Conservation (phyloP, 2,329 filamentous ascomycete genomes). For the Raffaelea deltoideospora region DNA sequence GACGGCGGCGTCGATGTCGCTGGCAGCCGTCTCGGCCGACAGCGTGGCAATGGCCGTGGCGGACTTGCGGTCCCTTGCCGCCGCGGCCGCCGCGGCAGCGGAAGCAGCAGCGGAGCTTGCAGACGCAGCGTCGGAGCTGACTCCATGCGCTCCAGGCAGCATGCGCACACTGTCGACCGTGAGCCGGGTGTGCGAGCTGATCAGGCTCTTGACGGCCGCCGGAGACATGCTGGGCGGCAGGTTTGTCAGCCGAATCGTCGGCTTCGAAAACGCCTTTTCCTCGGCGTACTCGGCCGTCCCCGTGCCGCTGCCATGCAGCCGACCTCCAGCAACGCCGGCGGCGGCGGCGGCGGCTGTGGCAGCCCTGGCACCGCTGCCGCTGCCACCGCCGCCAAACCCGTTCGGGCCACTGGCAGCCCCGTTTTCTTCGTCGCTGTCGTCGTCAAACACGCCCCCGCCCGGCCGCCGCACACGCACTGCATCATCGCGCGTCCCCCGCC, state of each 20-base stretch:
- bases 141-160: too few species aligned
- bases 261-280: constrained; percentile 45
- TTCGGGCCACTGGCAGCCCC: neutral
- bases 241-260: constrained; percentile 45
- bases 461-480: too few species aligned
- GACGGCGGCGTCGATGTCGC: constrained; percentile 69
- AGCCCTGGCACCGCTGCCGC: too few species aligned
- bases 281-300: constrained; percentile 27
- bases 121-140: too few species aligned
- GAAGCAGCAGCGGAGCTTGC: constrained; percentile 18
- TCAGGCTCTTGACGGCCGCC: constrained; percentile 41
- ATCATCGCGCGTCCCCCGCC: too few species aligned
- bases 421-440: constrained; percentile 8
- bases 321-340: neutral
- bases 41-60: constrained; percentile 68
- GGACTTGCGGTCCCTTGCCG: constrained; percentile 50
- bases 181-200: constrained; percentile 39
- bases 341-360: constrained; percentile 27
- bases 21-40: constrained; percentile 63
- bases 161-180: constrained; percentile 62
- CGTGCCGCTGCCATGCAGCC: neutral
- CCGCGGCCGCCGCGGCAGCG: constrained; percentile 30
- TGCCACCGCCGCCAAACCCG: constrained; percentile 19
- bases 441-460: too few species aligned
- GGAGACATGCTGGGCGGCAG: constrained; percentile 46